Evolutionary conservation across 768 basidiomycete species (phyloP).

Genomic region (Candolleomyces efflorescens): DNA sequence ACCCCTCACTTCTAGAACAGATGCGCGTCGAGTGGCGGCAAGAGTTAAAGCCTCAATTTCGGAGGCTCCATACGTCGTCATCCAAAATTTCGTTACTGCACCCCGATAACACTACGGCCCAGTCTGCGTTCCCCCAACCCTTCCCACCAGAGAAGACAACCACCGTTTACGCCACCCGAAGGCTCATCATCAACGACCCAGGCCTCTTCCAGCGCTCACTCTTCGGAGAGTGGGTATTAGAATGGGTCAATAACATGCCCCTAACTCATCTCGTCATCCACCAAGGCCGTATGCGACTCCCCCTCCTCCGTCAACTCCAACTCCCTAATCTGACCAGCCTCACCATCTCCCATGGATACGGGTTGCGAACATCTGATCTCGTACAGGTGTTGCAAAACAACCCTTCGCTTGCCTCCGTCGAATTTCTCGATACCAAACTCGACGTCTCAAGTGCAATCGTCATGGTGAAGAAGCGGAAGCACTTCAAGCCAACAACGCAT

Average conservation of each 20-base stretch:
- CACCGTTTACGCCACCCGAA: neutral
- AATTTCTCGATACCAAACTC: constrained; percentile 3
- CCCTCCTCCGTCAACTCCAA: constrained; percentile 7
- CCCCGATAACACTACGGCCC: neutral
- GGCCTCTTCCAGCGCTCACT: constrained; percentile 9
- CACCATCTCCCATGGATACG: constrained; percentile 6
- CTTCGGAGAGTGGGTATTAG: constrained; percentile 7
- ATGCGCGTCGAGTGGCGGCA: neutral
- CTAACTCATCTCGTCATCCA: constrained; percentile 8
- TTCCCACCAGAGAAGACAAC: constrained; percentile 1
- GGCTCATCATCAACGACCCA: constrained; percentile 8
- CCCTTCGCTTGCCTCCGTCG: neutral
- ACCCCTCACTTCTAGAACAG: neutral
- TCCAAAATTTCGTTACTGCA: neutral
- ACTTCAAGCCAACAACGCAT: neutral
- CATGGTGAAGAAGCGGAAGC: constrained; percentile 2
- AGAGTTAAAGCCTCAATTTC: neutral
- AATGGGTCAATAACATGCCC: constrained; percentile 9
- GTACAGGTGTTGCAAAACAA: constrained; percentile 5
- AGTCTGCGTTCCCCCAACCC: neutral
- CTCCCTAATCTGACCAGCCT: neutral
- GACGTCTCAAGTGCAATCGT: neutral
- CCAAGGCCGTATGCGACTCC: constrained; percentile 8
- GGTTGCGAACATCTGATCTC: neutral
- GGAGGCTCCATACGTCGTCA: neutral